A percentile compares a stretch with the other conserved stretches of the same genome.
Conservation (phyloP, 2,329 filamentous ascomycete genomes). For the Colletotrichum sublineola region DNA sequence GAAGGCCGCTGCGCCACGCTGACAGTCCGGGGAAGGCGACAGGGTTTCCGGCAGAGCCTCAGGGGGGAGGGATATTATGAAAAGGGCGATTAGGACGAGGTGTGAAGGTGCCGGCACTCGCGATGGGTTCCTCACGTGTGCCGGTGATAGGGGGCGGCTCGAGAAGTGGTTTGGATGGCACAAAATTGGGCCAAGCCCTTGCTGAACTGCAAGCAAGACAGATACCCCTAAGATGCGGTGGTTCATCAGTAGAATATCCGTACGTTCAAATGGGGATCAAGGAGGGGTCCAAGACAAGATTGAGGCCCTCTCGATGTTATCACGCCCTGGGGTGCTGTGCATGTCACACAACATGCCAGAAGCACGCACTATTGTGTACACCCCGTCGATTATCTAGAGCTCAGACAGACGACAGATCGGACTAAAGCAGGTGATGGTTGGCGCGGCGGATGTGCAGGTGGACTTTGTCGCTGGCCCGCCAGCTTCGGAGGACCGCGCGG, state of each 20-base stretch:
- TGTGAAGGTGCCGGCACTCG: background rate
- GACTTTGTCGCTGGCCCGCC: constrained; percentile 1
- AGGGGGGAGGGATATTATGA: background rate
- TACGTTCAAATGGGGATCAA: background rate
- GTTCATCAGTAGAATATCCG: background rate
- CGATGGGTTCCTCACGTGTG: constrained; percentile 14
- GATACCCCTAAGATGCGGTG: background rate
- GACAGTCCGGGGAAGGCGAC: constrained; percentile 34
- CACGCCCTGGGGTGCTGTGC: background rate
- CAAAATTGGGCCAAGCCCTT: background rate
- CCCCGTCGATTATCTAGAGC: background rate
- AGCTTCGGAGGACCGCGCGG: constrained; percentile 15
- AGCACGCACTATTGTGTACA: constrained; percentile 29
- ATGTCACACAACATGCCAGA: background rate
- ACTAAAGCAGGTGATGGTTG: background rate
- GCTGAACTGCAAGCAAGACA: background rate
- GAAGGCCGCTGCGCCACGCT: constrained; percentile 26
- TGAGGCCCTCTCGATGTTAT: constrained; percentile 4
- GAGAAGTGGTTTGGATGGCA: background rate
- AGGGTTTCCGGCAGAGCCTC: constrained; percentile 41
- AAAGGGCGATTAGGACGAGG: background rate
- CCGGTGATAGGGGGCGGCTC: constrained; percentile 9
- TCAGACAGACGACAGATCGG: constrained; percentile 12
- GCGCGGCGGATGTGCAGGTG: constrained; percentile 1
- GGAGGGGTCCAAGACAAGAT: background rate